Evolutionary conservation across 2,329 filamentous ascomycete genomes (phyloP).

Genomic region (Neopestalotiopsis rosae): DNA sequence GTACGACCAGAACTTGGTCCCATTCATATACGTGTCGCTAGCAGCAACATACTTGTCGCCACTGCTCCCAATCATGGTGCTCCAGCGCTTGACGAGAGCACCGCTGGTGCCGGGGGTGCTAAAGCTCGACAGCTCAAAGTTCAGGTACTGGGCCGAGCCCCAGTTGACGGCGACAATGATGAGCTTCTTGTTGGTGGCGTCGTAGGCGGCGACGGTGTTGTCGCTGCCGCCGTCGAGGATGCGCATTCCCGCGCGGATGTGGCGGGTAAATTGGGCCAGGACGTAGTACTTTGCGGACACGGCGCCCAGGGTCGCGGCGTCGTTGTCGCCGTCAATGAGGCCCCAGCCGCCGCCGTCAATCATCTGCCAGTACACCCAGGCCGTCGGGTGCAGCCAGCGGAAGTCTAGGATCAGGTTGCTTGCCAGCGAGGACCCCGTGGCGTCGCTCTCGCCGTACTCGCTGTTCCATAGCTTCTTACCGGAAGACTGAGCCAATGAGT

Average conservation of each 20-base stretch:
- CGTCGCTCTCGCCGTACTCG: conserved; percentile 48
- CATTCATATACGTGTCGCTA: conserved; percentile 38
- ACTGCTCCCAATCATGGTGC: conserved; percentile 38
- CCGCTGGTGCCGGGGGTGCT: conserved; percentile 34
- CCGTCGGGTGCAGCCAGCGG: conserved; percentile 44
- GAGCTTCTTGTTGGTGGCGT: conserved; percentile 32
- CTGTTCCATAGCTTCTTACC: conserved; percentile 46
- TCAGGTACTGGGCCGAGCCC: conserved; percentile 41
- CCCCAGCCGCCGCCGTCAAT: conserved; percentile 48
- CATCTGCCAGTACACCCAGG: conserved; percentile 49
- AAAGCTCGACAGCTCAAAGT: conserved; percentile 45
- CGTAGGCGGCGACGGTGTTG: conserved; percentile 45
- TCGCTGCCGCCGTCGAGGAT: conserved; percentile 42
- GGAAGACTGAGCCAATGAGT: conserved; percentile 29
- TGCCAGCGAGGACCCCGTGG: conserved; percentile 39
- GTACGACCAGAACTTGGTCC: conserved; percentile 42
- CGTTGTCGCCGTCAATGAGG: conserved; percentile 45
- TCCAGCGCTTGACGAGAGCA: conserved; percentile 41
- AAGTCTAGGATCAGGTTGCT: conserved; percentile 47
- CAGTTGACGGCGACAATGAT: conserved; percentile 38
- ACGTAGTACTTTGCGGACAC: conserved; percentile 46
- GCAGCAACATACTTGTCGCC: conserved; percentile 40
- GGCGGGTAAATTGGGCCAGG: conserved; percentile 47
- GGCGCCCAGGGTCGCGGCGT: conserved; percentile 33
- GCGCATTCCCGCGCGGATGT: conserved; percentile 46